Evolutionary conservation across 495 filamentous ascomycete species (phyloP).

Genomic region (Tuber magnatum): DNA sequence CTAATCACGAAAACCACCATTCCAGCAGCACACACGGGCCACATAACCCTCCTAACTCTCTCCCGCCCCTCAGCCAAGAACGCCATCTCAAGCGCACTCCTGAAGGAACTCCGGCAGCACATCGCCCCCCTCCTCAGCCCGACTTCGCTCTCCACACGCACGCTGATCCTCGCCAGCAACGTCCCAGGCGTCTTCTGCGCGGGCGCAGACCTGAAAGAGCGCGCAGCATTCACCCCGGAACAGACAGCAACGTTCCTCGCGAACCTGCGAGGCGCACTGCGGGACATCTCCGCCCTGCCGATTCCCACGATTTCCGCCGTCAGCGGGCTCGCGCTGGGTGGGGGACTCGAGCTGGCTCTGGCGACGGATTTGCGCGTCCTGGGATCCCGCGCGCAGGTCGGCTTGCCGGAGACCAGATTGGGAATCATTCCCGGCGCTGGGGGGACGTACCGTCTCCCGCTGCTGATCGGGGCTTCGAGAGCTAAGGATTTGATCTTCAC

Average conservation of each 20-base stretch:
- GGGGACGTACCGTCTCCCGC: conserved; percentile 76
- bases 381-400: conserved; percentile 62
- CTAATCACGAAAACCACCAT: conserved; percentile 64
- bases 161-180: conserved; percentile 69
- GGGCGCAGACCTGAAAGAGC: conserved; percentile 88
- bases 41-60: conserved; percentile 79
- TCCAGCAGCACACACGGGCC: conserved; percentile 70
- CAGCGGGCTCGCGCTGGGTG: conserved; percentile 73
- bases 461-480: conserved; percentile 62
- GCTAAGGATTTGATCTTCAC: conserved; percentile 82
- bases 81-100: conserved; percentile 72
- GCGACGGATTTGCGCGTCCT: conserved; percentile 80
- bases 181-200: conserved; percentile 81
- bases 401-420: conserved; percentile 80
- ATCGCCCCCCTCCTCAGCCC: conserved; percentile 63
- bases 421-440: conserved; percentile 93
- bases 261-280: conserved; percentile 64
- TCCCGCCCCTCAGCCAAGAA: conserved; percentile 79
- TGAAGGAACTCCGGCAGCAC: conserved; percentile 61
- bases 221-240: conserved; percentile 61
- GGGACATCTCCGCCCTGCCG: conserved; percentile 58
- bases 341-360: conserved; percentile 84
- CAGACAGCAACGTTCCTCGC: conserved; percentile 73
- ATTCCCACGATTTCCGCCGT: conserved; percentile 86
- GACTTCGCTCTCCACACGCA: conserved; percentile 61